Evolutionary conservation across 495 filamentous ascomycete species (phyloP).

Genomic region (Ascobolus immersus): DNA sequence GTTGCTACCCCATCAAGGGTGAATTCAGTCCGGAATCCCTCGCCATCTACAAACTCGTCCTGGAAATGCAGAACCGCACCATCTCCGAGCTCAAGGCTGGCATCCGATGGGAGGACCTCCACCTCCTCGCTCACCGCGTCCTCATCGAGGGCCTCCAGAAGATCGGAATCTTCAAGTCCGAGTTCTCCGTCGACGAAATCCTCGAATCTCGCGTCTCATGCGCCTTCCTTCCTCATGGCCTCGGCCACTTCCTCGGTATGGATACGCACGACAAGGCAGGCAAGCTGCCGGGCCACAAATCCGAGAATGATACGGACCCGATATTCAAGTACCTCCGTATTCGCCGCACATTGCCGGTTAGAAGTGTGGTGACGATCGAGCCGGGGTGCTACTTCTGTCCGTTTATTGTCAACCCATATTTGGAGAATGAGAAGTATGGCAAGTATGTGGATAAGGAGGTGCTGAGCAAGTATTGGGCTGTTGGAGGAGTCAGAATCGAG

Average conservation of each 20-base stretch:
- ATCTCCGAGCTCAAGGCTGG: conserved; percentile 50
- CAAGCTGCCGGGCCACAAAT: too few species aligned
- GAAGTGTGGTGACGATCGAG: conserved; percentile 70
- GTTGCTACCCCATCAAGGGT: conserved; percentile 60
- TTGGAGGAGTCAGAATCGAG: conserved; percentile 63
- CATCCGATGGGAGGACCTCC: conserved; percentile 64
- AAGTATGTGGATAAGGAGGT: conserved; percentile 50
- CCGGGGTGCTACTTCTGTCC: conserved; percentile 85
- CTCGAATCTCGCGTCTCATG: conserved; percentile 47
- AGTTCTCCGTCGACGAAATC: conserved; percentile 36
- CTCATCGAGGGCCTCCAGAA: conserved; percentile 55
- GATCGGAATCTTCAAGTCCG: conserved; percentile 48
- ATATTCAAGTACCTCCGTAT: conserved; percentile 73
- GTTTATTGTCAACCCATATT: conserved; percentile 69
- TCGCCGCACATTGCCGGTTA: conserved; percentile 45
- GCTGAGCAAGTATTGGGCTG: conserved; percentile 62
- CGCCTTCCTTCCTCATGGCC: conserved; percentile 77
- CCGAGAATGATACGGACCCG: conserved; percentile 58
- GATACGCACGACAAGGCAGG: conserved; percentile 86
- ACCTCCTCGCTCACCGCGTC: conserved; percentile 49
- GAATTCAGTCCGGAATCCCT: conserved; percentile 45
- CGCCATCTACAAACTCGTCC: conserved; percentile 64
- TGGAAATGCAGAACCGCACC: conserved; percentile 58
- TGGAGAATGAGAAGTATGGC: conserved; percentile 39
- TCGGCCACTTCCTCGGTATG: conserved; percentile 83